Evolutionary conservation across 1,139 yeast species (phyloP).

Genomic region (Barnettozyma hawaiiensis): DNA sequence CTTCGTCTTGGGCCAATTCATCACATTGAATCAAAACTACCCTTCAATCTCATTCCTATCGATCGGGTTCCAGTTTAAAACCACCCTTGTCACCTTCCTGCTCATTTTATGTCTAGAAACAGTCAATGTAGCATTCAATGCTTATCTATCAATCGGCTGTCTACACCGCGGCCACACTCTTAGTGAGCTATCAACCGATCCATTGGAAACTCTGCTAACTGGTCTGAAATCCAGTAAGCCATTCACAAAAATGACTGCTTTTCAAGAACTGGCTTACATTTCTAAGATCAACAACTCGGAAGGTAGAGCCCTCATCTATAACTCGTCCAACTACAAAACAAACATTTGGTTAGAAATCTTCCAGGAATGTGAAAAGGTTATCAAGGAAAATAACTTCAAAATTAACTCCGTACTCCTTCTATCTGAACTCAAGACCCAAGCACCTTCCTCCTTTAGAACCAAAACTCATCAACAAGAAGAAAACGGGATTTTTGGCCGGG

Average conservation of each 20-base stretch:
- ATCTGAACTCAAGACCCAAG: background rate
- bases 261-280: slow-evolving; percentile 63
- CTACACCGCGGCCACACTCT: slow-evolving; percentile 67
- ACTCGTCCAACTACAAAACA: slow-evolving; percentile 41
- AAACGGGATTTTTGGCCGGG: slow-evolving; percentile 22
- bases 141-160: slow-evolving; percentile 81
- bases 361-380: slow-evolving; percentile 53
- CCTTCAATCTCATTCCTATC: slow-evolving; percentile 36
- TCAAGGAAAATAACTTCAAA: slow-evolving; percentile 37
- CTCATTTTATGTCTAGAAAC: slow-evolving; percentile 52
- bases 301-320: slow-evolving; percentile 49
- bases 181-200: slow-evolving; percentile 63
- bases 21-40: slow-evolving; percentile 33
- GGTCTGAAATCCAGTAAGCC: slow-evolving; percentile 58
- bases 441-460: background rate
- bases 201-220: slow-evolving; percentile 64
- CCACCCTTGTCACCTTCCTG: slow-evolving; percentile 37
- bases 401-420: slow-evolving; percentile 17
- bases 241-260: slow-evolving; percentile 61
- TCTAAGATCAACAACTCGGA: slow-evolving; percentile 46
- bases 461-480: slow-evolving; percentile 10
- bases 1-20: slow-evolving; percentile 26
- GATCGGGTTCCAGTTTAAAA: slow-evolving; percentile 32
- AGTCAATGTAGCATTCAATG: slow-evolving; percentile 56
- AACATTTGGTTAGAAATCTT: slow-evolving; percentile 53